A percentile compares a stretch with the other conserved stretches of the same genome.
Conservation (phyloP, 2,329 filamentous ascomycete genomes). For the Aureobasidium sp. region DNA sequence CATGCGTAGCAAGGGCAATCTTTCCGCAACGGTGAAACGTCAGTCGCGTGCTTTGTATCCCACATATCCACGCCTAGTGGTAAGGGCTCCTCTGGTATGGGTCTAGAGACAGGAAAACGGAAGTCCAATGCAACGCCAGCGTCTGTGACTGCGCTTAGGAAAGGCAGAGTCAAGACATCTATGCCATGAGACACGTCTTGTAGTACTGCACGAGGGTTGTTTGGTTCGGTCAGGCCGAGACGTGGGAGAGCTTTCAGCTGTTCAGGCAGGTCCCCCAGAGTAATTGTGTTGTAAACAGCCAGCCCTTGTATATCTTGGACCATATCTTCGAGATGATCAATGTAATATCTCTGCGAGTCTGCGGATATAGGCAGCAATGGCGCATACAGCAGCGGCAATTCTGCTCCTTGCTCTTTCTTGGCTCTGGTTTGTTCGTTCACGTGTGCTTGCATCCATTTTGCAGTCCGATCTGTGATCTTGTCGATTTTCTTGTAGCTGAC, state of each 20-base stretch:
- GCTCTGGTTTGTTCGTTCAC: constrained; percentile 34
- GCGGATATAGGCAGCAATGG: constrained; percentile 68
- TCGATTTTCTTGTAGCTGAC: constrained; percentile 57
- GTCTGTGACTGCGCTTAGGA: constrained; percentile 68
- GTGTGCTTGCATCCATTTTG: constrained; percentile 70
- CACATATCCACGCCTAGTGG: constrained; percentile 76
- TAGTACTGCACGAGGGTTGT: constrained; percentile 69
- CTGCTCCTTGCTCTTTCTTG: not conserved
- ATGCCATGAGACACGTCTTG: constrained; percentile 68
- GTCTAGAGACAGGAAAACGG: constrained; percentile 51
- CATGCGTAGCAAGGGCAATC: constrained; percentile 79
- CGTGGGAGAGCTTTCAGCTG: constrained; percentile 60
- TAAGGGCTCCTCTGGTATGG: constrained; percentile 21
- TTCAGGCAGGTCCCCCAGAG: constrained; percentile 60
- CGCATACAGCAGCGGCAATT: constrained; percentile 51
- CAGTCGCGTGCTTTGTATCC: constrained; percentile 52
- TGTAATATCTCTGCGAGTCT: constrained; percentile 70
- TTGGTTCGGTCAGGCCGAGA: constrained; percentile 63
- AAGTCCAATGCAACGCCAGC: constrained; percentile 80
- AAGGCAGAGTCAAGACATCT: constrained; percentile 72
- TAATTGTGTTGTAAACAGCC: constrained; percentile 68
- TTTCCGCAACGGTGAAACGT: constrained; percentile 54
- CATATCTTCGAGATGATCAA: constrained; percentile 63
- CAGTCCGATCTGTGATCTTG: constrained; percentile 81
- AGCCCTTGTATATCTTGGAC: constrained; percentile 56